Evolutionary conservation across 441 rosid species (phyloP).

Genomic region (Kokia cookei): DNA sequence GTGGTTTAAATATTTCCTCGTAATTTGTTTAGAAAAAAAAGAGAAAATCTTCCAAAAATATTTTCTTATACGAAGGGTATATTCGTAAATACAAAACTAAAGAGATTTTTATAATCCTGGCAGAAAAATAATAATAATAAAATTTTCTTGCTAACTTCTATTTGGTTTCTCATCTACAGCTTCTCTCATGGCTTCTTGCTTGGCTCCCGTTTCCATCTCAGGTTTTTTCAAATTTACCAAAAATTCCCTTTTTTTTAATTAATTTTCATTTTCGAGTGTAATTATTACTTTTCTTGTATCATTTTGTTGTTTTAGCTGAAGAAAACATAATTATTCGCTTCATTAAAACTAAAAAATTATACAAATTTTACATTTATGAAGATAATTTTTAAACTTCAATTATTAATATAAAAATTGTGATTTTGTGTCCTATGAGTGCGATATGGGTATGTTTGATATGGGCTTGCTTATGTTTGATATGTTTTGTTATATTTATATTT

Average conservation of each 20-base stretch:
- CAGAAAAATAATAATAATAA: not conserved
- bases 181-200: conserved; percentile 36
- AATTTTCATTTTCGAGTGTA: not conserved
- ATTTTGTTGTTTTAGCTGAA: not conserved
- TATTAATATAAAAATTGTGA: not conserved
- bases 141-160: not conserved
- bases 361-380: not conserved
- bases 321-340: not conserved
- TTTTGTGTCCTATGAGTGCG: not conserved
- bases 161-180: conserved; percentile 1
- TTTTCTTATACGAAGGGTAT: not conserved
- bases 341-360: no score
- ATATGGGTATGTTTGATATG: no score
- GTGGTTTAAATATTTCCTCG: not conserved
- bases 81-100: not conserved
- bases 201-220: conserved; percentile 45
- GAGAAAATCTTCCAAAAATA: not conserved
- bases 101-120: not conserved
- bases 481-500: not conserved
- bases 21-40: not conserved
- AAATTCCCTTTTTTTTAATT: not conserved
- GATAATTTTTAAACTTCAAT: not conserved
- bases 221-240: conserved; percentile 20
- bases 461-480: not conserved
- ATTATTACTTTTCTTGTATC: not conserved